Base-by-base conservation (phyloP, 2,329 filamentous ascomycete genomes). In the Metarhizium humberi region DNA sequence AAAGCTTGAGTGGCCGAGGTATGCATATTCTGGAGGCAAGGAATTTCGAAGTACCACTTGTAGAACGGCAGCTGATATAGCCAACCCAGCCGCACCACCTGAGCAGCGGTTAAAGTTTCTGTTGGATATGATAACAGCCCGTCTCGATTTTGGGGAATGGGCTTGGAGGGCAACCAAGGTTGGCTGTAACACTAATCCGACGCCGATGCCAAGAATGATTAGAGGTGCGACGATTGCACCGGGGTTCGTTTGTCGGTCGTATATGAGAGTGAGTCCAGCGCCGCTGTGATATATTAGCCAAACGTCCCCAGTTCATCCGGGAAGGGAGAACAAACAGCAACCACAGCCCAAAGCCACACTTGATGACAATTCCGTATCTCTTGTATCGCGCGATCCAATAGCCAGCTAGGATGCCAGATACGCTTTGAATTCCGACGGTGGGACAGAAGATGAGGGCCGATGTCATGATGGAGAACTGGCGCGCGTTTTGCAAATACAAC, bases 41-140 rank as follows among this genome's bases (percentile, higher is more conserved):
- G 32, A 7, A 11, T 11, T 7, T 34, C 32, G 32, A 34, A 34
- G 32, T 11, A 34, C 32, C 10, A 11, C 32, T 3, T 34, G 32
- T 6, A 34, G 6, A 11, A 34, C 10, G 32, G 32, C 32, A 11
- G 32, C 32, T 34, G 78, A 80, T 8, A 84, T 69, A 0, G 80
- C 81, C 0, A 34, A 86, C 73, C 0, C 82, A 82, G 14, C 77
- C 73, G 29, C 81, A 13, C 61, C 82, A 10, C 84, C 82, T 3
- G 81, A 69, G 50, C 76, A 78, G 7, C 84, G 77, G 57, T 85
- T 73, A 63, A 86, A 86, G 60, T 86, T 86, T 1, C 83, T 74
- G 52, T 79, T 78, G 2, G 79, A 81, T 40, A 84, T 85, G 20
- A 84, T 77, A 1, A 86, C 32, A 11, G 32, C 32, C 6, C 32